Conservation (phyloP, 768 basidiomycete genomes). For the Tricholoma furcatifolium region DNA sequence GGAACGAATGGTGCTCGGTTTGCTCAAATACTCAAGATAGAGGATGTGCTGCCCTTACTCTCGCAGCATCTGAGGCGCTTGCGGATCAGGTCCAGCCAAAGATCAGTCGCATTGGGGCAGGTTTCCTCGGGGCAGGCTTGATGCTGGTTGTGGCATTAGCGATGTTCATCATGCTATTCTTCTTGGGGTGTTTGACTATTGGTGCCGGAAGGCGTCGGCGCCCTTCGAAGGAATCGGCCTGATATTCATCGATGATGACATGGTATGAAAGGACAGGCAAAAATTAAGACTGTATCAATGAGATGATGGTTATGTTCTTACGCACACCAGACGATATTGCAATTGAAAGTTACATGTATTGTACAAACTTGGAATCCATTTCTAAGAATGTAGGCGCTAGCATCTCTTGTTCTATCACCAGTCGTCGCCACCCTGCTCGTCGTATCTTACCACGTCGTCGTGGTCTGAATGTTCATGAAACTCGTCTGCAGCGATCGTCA, state of each 20-base stretch:
- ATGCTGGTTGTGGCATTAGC: slow-evolving; percentile 40
- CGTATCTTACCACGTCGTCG: slow-evolving; percentile 36
- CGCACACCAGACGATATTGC: neutral
- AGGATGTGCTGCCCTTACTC: slow-evolving; percentile 50
- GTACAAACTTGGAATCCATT: neutral
- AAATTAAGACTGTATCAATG: neutral
- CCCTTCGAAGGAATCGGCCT: neutral
- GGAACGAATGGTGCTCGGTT: slow-evolving; percentile 55
- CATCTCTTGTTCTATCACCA: neutral
- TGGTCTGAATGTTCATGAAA: slow-evolving; percentile 56
- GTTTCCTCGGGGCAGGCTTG: slow-evolving; percentile 64
- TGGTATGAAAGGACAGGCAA: neutral
- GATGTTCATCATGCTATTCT: slow-evolving; percentile 36
- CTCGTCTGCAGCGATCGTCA: slow-evolving; percentile 38
- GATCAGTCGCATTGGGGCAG: slow-evolving; percentile 60
- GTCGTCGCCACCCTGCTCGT: slow-evolving; percentile 27
- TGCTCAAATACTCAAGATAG: slow-evolving; percentile 58
- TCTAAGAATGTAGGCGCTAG: neutral
- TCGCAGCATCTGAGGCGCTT: slow-evolving; percentile 29
- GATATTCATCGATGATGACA: neutral
- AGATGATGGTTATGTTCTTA: neutral
- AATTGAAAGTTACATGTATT: slow-evolving; percentile 4
- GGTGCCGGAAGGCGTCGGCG: slow-evolving; percentile 17
- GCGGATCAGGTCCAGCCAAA: slow-evolving; percentile 26
- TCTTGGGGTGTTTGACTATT: slow-evolving; percentile 38